Percentiles rank a stretch among this genome's conserved stretches.
These are phyloP conservation scores for Uromyces viciae-fabae DNA, from an alignment of 1,284 basidiomycete genomes.

Conservation along the genomic window DNA sequence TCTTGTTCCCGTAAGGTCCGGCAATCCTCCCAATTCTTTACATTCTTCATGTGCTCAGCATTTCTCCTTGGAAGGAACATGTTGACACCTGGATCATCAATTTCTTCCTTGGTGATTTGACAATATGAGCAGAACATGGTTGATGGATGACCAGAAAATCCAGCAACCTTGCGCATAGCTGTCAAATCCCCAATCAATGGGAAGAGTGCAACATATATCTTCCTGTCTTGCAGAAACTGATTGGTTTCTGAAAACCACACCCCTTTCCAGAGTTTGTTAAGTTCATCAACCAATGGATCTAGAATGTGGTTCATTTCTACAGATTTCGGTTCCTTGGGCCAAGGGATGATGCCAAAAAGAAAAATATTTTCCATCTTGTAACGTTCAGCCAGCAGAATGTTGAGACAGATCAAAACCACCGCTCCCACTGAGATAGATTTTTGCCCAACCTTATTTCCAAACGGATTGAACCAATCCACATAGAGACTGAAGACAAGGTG, in stretches of 20 bases:
- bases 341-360: neutral
- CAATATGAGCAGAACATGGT: neutral
- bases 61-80: neutral
- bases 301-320: neutral
- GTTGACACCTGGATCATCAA: neutral
- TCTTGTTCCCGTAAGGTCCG: neutral
- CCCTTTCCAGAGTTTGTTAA: neutral
- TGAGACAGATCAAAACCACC: neutral
- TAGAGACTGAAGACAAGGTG: constrained; percentile 9
- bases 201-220: neutral
- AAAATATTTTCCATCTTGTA: neutral
- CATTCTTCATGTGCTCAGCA: neutral
- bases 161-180: neutral
- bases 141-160: neutral
- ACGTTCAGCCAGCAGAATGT: neutral
- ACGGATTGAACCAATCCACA: neutral
- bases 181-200: neutral
- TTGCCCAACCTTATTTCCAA: neutral
- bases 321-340: neutral
- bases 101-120: neutral
- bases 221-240: neutral
- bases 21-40: neutral
- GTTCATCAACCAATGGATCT: neutral
- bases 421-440: constrained; percentile 1
- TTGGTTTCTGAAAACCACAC: neutral